Conservation (phyloP, 176 grass and related monocot genomes). For the Zea mays region Zm-B73-REFERENCE-NAM-5.0 NC_050100.1:218475001-218475500, state of each 20-base stretch:
- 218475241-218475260: background rate
- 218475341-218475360: background rate
- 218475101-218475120: background rate
- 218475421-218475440: background rate
- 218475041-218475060: too few relatives aligned
- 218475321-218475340: background rate
- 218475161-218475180: background rate
- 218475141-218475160: slow-evolving; percentile 17
- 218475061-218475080: background rate
- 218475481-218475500: too few relatives aligned
- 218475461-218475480: background rate
- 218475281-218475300: background rate
- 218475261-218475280: background rate
- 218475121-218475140: background rate
- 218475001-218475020: background rate
- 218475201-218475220: background rate
- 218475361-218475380: background rate
- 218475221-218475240: background rate
- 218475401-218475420: background rate
- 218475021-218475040: background rate
- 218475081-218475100: background rate
- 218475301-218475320: background rate
- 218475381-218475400: background rate
- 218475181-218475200: background rate
- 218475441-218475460: background rate